Percentiles rank a stretch among this genome's conserved stretches.
phyloP scores from a whole-genome alignment of 2,329 filamentous ascomycete species.

The Chaetothyriales sp. region DNA sequence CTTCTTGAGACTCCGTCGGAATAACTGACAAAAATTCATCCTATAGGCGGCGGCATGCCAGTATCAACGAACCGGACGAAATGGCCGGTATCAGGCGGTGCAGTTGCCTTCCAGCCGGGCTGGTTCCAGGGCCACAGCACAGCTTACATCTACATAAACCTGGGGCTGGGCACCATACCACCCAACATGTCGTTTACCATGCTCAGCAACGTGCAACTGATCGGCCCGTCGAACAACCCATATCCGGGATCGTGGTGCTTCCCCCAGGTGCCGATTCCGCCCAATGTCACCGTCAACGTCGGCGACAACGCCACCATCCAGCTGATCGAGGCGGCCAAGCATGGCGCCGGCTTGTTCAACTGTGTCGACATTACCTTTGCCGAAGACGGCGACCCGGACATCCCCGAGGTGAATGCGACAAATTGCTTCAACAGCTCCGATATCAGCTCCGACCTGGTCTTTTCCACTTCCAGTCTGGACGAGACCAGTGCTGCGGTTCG shows the following conservation, averaged over 20 bases:
- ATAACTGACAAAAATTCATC: conserved; percentile 5
- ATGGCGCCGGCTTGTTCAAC: conserved; percentile 70
- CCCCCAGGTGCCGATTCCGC: conserved; percentile 73
- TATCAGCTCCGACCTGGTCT: conserved; percentile 63
- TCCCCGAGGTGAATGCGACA: conserved; percentile 56
- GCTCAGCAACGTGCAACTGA: conserved; percentile 64
- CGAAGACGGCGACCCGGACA: conserved; percentile 42
- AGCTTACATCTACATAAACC: conserved; percentile 77
- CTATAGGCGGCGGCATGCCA: conserved; percentile 64
- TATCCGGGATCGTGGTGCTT: conserved; percentile 82
- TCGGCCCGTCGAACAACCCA: conserved; percentile 65
- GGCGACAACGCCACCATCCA: conserved; percentile 91
- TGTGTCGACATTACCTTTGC: conserved; percentile 92
- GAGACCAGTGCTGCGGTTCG: background rate
- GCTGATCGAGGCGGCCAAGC: conserved; percentile 64
- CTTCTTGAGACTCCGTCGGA: background rate
- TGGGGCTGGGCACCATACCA: conserved; percentile 70
- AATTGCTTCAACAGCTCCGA: conserved; percentile 84
- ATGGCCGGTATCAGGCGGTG: conserved; percentile 79
- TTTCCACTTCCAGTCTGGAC: conserved; percentile 24
- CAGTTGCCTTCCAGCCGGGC: conserved; percentile 79
- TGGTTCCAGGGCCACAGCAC: conserved; percentile 84
- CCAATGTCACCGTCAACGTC: conserved; percentile 50
- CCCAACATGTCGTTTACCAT: conserved; percentile 77
- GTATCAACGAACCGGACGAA: conserved; percentile 70